Evolutionary conservation across 2,329 filamentous ascomycete genomes (phyloP).

Genomic region (Hortaea werneckii): DNA sequence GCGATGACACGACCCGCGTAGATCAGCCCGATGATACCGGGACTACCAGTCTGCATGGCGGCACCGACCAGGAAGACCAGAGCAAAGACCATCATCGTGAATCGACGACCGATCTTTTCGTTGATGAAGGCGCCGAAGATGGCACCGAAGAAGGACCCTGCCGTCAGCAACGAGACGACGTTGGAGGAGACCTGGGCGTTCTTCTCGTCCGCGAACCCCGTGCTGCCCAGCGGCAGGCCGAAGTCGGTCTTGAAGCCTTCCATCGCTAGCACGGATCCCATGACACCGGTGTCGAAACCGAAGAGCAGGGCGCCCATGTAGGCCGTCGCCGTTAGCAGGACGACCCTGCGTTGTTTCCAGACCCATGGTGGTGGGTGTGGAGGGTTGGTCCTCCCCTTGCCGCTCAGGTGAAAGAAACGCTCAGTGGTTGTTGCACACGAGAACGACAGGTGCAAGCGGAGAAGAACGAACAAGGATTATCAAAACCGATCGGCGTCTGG

Average conservation of each 20-base stretch:
- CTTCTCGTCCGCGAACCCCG: slow-evolving; percentile 35
- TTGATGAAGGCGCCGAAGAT: slow-evolving; percentile 46
- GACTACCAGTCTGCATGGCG: slow-evolving; percentile 51
- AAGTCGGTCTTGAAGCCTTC: slow-evolving; percentile 39
- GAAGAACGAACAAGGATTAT: too few relatives aligned
- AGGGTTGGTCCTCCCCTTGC: too few relatives aligned
- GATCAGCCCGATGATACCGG: slow-evolving; percentile 50
- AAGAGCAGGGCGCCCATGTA: slow-evolving; percentile 37
- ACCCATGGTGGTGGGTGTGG: not conserved
- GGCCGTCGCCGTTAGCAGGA: slow-evolving; percentile 34
- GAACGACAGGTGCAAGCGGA: too few relatives aligned
- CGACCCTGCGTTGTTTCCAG: slow-evolving; percentile 36
- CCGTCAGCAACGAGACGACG: slow-evolving; percentile 60
- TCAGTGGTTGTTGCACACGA: too few relatives aligned
- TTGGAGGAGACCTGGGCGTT: slow-evolving; percentile 49
- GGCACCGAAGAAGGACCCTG: slow-evolving; percentile 56
- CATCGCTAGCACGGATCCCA: slow-evolving; percentile 55
- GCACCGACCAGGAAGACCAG: slow-evolving; percentile 51
- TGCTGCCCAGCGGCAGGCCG: slow-evolving; percentile 33
- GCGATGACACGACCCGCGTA: slow-evolving; percentile 54
- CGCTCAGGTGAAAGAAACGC: too few relatives aligned
- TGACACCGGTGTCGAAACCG: slow-evolving; percentile 51
- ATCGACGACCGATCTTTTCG: slow-evolving; percentile 46
- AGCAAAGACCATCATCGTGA: slow-evolving; percentile 46
- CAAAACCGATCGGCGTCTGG: too few relatives aligned